A percentile compares a stretch with the other conserved stretches of the same genome.
Evolutionary conservation across 2,329 filamentous ascomycete genomes (phyloP).

Genomic region (Paraphaeosphaeria minitans): DNA sequence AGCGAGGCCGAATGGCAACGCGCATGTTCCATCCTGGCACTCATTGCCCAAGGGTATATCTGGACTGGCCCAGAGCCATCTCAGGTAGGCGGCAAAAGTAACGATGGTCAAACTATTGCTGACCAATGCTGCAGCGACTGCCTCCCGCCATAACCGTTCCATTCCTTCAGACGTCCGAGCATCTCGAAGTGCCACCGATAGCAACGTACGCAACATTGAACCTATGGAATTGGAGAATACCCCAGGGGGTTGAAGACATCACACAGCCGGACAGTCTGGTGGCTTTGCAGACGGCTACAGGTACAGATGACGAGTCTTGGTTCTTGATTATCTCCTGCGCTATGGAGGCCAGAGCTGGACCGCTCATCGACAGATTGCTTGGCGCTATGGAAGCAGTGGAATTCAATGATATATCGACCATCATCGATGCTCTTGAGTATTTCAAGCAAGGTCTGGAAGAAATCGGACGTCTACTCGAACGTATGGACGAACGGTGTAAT

Average conservation of each 20-base stretch:
- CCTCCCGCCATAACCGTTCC: slow-evolving; percentile 39
- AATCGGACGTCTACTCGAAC: slow-evolving; percentile 48
- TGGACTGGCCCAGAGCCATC: slow-evolving; percentile 75
- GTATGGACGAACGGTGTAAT: slow-evolving; percentile 58
- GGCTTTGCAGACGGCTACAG: slow-evolving; percentile 38
- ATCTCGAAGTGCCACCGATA: slow-evolving; percentile 41
- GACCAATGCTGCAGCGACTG: slow-evolving; percentile 26
- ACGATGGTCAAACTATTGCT: slow-evolving; percentile 7
- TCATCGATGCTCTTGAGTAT: slow-evolving; percentile 48
- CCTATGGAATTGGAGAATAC: slow-evolving; percentile 42
- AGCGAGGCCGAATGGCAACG: slow-evolving; percentile 83
- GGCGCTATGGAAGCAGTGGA: slow-evolving; percentile 54
- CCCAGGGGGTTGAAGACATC: slow-evolving; percentile 25
- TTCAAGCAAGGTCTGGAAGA: slow-evolving; percentile 52
- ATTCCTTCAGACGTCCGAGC: slow-evolving; percentile 33
- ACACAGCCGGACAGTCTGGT: slow-evolving; percentile 38
- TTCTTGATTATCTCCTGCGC: slow-evolving; percentile 60
- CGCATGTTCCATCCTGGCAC: slow-evolving; percentile 73
- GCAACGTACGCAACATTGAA: slow-evolving; percentile 44
- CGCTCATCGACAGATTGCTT: slow-evolving; percentile 53
- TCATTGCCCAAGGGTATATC: slow-evolving; percentile 77
- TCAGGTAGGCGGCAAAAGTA: slow-evolving; percentile 59
- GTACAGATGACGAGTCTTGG: slow-evolving; percentile 44
- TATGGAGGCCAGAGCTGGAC: slow-evolving; percentile 58
- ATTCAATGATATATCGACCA: slow-evolving; percentile 41